Evolutionary conservation across 1,284 basidiomycete species (phyloP), one percentile per base, ranked within the genome.

Genomic region (Papiliotrema flavescens): DNA sequence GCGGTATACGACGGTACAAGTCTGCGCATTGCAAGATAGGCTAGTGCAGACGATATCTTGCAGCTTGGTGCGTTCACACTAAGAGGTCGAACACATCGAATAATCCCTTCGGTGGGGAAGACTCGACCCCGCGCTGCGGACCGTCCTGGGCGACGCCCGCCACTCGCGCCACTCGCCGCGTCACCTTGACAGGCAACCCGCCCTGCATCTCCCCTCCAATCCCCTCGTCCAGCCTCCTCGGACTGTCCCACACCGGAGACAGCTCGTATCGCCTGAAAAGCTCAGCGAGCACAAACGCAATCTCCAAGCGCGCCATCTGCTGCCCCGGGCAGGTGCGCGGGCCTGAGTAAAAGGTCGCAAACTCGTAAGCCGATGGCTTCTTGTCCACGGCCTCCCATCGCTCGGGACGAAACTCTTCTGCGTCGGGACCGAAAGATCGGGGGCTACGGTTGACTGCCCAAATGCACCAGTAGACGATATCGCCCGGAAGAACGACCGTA

Each of bases 311-410:
- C 3, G 64, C 64, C 44, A 63, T 44, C 14, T 53, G 49, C 32
- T 66, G 61, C 11, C 64, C 64, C 23, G 62, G 34, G 53, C 64
- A 66, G 49, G 53, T 60, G 47, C 62, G 58, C 19, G 64, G 62
- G 26, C 64, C 64, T 0, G 58, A 62, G 44, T 66, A 56, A 43
- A 66, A 66, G n/a, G 63, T 60, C 35, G 64, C 62, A 26, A 53
- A 52, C 32, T 66, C 64, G 24, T 53, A 66, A 14, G 58, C 58
- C 20, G 59, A 59, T 40, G 57, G 59, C 40, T 57, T 59, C 43
- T 43, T 39, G 23, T 41, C 37, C 32, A 50, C 47, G 15, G 36
- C 19, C 23, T 51, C 44, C 61, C 61, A 66, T 22, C 64, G 51
- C 13, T 53, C 52, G 14, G 64, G 64, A 19, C 46, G 43, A 51